Evolutionary conservation across 306 rosid genomes (phyloP), one percentile per base, ranked within the genome.

Genomic region (Dalbergia cochinchinensis): DNA sequence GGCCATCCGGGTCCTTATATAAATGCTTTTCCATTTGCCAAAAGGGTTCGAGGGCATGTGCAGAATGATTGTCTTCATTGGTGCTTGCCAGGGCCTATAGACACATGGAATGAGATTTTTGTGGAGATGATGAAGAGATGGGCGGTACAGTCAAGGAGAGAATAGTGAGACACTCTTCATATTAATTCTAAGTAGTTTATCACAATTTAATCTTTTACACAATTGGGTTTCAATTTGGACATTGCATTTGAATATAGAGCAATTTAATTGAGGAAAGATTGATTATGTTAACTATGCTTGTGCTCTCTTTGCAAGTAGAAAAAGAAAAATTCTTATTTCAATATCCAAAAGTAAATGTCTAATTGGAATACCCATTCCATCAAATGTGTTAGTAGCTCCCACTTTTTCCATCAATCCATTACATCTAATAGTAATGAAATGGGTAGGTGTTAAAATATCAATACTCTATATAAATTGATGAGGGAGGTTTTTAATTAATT

Each of bases 41-140:
- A 90, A 42, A 87, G 90, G 1, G 72, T 86, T 22, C 34, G 15
- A 10, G 83, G 87, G 51, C 58, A 16, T 18, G 88, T 93, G 7
- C 97, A 87, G 58, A 91, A 85, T 65, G 98, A 93, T 68, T 93
- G 97, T 77, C 87, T 89, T 39, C 98, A 94, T 85, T 94, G 98
- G 98, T 94, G 97, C 67, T 80, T 94, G 84, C 98, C 97, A 0
- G 95, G 97, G 4, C 89, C 98, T 50, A 68, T 94, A 4, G 97
- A 94, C 71, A 86, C 98, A 0, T 94, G 98, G 98, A 94, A 91
- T 89, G 92, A 87, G 55, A 89, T 94, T 11, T 61, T 94, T 18
- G 33, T 91, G 0, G 82, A 90, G 62, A 75, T 87, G 20, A 35
- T 90, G 33, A 87, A 81, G 82, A 89, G 78, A 12, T 88, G 85